Percentiles rank a stretch among this genome's conserved stretches.
phyloP scores from a whole-genome alignment of 2,329 filamentous ascomycete species.

The Exophiala viscosa region DNA sequence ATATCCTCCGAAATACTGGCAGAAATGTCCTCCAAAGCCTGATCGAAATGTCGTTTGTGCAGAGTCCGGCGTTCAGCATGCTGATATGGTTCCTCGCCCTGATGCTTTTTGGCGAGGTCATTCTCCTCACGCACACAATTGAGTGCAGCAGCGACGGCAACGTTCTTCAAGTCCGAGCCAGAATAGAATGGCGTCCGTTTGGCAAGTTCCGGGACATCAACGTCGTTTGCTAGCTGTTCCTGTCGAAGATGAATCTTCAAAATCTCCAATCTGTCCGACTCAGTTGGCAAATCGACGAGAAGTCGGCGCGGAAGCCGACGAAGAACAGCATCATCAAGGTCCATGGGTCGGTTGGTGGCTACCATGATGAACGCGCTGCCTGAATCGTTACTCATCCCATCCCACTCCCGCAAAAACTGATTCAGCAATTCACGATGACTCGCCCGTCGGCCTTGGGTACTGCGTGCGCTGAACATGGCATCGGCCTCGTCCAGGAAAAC shows the following conservation, averaged over 20 bases:
- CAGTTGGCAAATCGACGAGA: conserved; percentile 47
- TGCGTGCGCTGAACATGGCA: conserved; percentile 77
- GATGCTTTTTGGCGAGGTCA: conserved; percentile 29
- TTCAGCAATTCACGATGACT: conserved; percentile 89
- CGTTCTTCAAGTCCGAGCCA: conserved; percentile 52
- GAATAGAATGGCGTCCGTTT: conserved; percentile 48
- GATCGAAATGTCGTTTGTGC: conserved; percentile 70
- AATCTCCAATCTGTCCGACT: conserved; percentile 45
- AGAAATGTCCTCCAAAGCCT: conserved; percentile 80
- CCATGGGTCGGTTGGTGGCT: conserved; percentile 90
- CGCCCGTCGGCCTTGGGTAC: conserved; percentile 59
- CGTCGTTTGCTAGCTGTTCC: conserved; percentile 41
- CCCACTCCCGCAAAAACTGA: conserved; percentile 95
- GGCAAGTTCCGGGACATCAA: conserved; percentile 43
- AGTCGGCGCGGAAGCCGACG: conserved; percentile 49
- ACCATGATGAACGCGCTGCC: conserved; percentile 86
- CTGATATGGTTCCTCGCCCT: conserved; percentile 41
- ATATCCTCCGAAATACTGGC: conserved; percentile 94
- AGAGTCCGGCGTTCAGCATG: conserved; percentile 70
- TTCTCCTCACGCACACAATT: conserved; percentile 49
- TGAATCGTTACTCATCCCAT: conserved; percentile 76
- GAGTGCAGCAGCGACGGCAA: conserved; percentile 49
- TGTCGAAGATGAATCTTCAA: conserved; percentile 49
- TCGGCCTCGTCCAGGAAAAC: conserved; percentile 98
- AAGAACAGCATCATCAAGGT: conserved; percentile 66